phyloP scores from a whole-genome alignment of 306 rosid species.

The Prunus fruticosa region DNA sequence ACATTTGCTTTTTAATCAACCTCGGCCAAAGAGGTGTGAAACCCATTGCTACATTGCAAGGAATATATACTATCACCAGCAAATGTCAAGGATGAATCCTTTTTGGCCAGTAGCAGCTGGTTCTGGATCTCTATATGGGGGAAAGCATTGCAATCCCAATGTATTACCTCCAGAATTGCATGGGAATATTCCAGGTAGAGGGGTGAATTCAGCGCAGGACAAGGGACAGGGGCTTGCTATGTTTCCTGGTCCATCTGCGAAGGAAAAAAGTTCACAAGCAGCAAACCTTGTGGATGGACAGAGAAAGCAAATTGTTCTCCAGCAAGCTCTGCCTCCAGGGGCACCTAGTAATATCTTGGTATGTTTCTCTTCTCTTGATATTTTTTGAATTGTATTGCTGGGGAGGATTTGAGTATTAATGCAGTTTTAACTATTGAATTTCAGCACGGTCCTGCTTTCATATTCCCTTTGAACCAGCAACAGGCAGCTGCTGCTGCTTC shows the following conservation, averaged over 20 bases:
- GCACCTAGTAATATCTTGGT: conserved; percentile 87
- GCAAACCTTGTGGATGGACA: conserved; percentile 53
- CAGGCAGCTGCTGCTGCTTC: conserved; percentile 79
- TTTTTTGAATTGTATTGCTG: neutral
- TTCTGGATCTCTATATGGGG: conserved; percentile 69
- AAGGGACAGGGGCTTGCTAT: conserved; percentile 64
- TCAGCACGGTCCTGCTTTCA: conserved; percentile 91
- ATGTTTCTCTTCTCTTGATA: conserved; percentile 6
- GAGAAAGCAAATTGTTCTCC: conserved; percentile 80
- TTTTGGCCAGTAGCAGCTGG: conserved; percentile 96
- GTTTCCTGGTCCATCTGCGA: conserved; percentile 60
- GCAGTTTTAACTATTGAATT: conserved; percentile 7
- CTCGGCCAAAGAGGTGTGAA: conserved; percentile 88
- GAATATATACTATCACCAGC: conserved; percentile 68
- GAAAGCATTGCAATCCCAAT: conserved; percentile 63
- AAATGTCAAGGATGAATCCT: conserved; percentile 77
- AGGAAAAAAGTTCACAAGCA: conserved; percentile 69
- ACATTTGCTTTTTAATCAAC: conserved; percentile 66
- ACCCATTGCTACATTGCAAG: conserved; percentile 95
- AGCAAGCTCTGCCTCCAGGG: conserved; percentile 80
- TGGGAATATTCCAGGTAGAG: conserved; percentile 46
- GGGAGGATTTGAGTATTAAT: neutral
- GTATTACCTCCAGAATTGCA: conserved; percentile 62
- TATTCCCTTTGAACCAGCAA: conserved; percentile 86
- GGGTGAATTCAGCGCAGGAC: conserved; percentile 54